Evolutionary conservation across 1,284 basidiomycete genomes (phyloP).

Genomic region (Pterulicium gracile): DNA sequence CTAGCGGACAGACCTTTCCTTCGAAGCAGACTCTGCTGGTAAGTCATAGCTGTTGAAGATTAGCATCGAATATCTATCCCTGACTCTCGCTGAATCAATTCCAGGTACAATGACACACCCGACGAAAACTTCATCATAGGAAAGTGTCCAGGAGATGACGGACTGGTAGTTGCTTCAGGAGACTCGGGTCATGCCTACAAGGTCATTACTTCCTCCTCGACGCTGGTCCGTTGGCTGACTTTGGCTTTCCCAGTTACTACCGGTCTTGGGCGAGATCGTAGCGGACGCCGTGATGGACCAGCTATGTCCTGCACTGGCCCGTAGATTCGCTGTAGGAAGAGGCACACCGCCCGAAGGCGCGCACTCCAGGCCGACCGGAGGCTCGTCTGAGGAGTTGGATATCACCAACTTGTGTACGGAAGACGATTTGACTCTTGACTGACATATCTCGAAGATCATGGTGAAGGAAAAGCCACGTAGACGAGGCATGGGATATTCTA

Average conservation of each 20-base stretch:
- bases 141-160: conserved; percentile 41
- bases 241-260: conserved; percentile 57
- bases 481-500: no score
- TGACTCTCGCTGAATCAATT: background rate
- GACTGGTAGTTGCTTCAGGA: conserved; percentile 61
- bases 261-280: conserved; percentile 70
- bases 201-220: no score
- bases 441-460: no score
- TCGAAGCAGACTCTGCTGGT: conserved; percentile 79
- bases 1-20: conserved; percentile 58
- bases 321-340: conserved; percentile 41
- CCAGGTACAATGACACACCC: conserved; percentile 67
- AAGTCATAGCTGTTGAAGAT: conserved; percentile 14
- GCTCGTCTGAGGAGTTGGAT: conserved; percentile 28
- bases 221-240: background rate
- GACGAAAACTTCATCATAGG: conserved; percentile 79
- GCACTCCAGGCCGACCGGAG: conserved; percentile 24
- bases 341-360: conserved; percentile 9
- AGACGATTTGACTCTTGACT: no score
- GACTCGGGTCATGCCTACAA: conserved; percentile 82
- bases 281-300: conserved; percentile 60
- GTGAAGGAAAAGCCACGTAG: no score
- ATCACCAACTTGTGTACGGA: conserved; percentile 36
- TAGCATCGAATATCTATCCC: background rate
- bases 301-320: conserved; percentile 35